Base-by-base conservation (phyloP, 345 rosid genomes). In the Eutrema heterophyllum region DNA sequence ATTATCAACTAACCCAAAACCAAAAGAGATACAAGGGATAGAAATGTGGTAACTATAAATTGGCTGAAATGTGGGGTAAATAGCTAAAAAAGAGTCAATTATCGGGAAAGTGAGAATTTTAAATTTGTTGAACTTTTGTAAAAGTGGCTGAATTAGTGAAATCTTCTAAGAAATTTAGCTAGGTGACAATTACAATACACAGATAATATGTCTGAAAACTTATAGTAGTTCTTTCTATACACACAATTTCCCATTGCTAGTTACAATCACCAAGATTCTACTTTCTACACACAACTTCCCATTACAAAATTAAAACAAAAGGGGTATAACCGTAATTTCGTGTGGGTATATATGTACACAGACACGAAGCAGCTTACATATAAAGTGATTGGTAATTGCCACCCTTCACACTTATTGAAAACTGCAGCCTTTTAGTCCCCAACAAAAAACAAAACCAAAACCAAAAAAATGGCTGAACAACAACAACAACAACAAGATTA, bases 401-500 rank as follows among this genome's bases (percentile, higher is more conserved):
- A 61, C 69, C 61, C 73, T 49, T 41, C 68, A 75, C 74, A 75
- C 74, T 68, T 68, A 68, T 52, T 75, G 74, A 67, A 35, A 74
- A 15, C 60, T 66, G 72, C 78, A 67, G 68, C 78, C 71, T 67
- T 67, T 54, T 66, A 51, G 14, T 43, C 15, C 50, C 49, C 45
- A 35, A 65, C 63, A 12, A 54, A 73, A 29, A 68, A 50, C 71
- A 35, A 50, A 61, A 64, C 55, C 53, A 46, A 56, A 21, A 21
- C 24, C 24, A 21, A 24, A 38, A 43, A 69, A 54, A 76, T 69
- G 75, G 65, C 65, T 53, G 70, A 61, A 50, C 61, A 72, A 39
- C 61, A 75, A 43, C 43, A 75, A 21, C 64, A 73, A 35, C 57
- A 75, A 43, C 24, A 83, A 12, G 84, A 87, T 56, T 85, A 83